A percentile compares a stretch with the other conserved stretches of the same genome.
Evolutionary conservation across 2,329 filamentous ascomycete genomes (phyloP).

Genomic region (Epichloe gansuensis): DNA sequence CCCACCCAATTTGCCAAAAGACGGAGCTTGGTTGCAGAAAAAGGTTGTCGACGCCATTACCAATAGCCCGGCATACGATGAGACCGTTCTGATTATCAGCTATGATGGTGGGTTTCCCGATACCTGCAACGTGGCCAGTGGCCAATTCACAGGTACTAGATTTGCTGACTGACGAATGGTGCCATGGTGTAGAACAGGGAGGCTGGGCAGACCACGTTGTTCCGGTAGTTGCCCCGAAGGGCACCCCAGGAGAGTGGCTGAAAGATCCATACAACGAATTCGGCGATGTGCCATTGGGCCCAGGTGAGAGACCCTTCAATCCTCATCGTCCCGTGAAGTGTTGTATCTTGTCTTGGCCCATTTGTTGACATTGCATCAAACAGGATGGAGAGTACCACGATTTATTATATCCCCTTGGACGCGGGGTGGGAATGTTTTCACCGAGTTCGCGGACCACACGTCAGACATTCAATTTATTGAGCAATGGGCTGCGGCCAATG

Average conservation of each 20-base stretch:
- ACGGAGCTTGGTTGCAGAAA: slow-evolving; percentile 43
- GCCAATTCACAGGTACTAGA: not conserved
- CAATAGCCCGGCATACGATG: slow-evolving; percentile 32
- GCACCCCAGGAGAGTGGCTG: slow-evolving; percentile 37
- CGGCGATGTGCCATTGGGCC: slow-evolving; percentile 15
- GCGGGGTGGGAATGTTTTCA: slow-evolving; percentile 38
- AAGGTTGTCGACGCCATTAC: slow-evolving; percentile 37
- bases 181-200: slow-evolving; percentile 29
- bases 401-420: slow-evolving; percentile 43
- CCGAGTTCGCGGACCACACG: slow-evolving; percentile 38
- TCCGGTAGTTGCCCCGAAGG: slow-evolving; percentile 32
- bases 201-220: slow-evolving; percentile 40
- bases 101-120: slow-evolving; percentile 28
- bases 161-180: not conserved
- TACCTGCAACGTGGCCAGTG: not conserved
- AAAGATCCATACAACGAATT: slow-evolving; percentile 24
- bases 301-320: slow-evolving; percentile 11
- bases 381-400: slow-evolving; percentile 33
- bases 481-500: slow-evolving; percentile 24
- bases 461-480: slow-evolving; percentile 41
- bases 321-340: too few species aligned
- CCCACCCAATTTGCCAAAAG: slow-evolving; percentile 37
- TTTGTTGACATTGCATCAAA: not conserved
- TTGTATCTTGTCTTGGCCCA: too few species aligned
- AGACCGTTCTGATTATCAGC: slow-evolving; percentile 36